Conservation (phyloP, 352 stramenopile genomes). For the Phytophthora pluvialis region DNA sequence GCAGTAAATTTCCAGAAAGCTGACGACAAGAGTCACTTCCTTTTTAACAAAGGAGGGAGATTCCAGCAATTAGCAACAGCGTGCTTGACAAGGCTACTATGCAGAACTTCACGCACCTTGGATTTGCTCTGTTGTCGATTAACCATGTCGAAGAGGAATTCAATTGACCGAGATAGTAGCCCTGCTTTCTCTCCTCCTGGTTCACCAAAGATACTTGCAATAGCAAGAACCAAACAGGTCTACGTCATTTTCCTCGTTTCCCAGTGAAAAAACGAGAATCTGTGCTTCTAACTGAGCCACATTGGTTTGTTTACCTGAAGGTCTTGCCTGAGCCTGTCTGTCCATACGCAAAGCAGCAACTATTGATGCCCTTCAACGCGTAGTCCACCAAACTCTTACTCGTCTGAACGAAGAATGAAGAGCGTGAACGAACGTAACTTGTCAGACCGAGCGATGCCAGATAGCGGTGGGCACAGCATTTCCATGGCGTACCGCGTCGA, state of each 20-base stretch:
- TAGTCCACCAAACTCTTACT: conserved; percentile 91
- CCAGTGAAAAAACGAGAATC: not conserved
- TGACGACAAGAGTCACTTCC: conserved; percentile 87
- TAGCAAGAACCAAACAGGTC: not conserved
- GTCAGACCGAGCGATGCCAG: not conserved
- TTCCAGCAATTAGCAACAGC: not conserved
- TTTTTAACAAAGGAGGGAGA: conserved; percentile 22
- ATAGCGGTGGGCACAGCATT: not conserved
- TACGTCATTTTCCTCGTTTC: not conserved
- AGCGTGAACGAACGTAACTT: not conserved
- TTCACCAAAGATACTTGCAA: conserved; percentile 88
- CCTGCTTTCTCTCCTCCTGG: conserved; percentile 77
- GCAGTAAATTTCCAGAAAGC: conserved; percentile 95
- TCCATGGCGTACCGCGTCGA: conserved; percentile 56
- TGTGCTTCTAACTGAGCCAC: not conserved
- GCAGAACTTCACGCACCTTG: conserved; percentile 39
- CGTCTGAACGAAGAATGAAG: conserved; percentile 42
- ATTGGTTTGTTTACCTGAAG: conserved; percentile 58
- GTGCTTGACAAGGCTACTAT: not conserved
- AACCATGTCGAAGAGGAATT: conserved; percentile 91
- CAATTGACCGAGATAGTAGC: conserved; percentile 88
- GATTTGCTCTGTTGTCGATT: conserved; percentile 64
- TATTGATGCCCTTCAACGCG: conserved; percentile 92
- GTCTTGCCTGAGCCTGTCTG: conserved; percentile 89
- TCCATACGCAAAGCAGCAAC: conserved; percentile 94